These are phyloP conservation scores for Fusarium hostae DNA, from an alignment of 2,329 filamentous ascomycete genomes.

Conservation along the genomic window DNA sequence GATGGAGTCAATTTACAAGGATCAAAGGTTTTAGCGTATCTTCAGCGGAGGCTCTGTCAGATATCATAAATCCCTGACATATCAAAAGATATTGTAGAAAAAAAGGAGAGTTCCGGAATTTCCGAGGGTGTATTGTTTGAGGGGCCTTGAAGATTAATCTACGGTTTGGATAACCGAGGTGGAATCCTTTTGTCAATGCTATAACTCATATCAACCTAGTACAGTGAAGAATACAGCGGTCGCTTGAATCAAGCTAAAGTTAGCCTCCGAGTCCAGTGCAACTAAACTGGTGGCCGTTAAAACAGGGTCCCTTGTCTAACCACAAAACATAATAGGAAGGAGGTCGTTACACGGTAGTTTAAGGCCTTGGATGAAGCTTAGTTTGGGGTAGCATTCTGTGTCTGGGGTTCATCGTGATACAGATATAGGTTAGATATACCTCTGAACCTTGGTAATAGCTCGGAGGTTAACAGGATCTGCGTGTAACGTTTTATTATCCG, in stretches of 20 bases:
- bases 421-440: neutral
- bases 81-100: neutral
- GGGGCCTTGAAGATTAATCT: neutral
- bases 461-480: neutral
- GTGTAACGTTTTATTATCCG: neutral
- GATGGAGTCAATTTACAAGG: neutral
- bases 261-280: neutral
- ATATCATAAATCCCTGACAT: neutral
- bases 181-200: neutral
- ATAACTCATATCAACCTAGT: neutral
- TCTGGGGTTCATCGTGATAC: neutral
- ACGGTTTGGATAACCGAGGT: neutral
- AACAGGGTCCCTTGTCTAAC: neutral
- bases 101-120: neutral
- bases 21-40: neutral
- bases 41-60: neutral
- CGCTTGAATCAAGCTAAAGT: neutral
- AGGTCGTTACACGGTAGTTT: neutral
- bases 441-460: neutral
- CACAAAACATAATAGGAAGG: neutral
- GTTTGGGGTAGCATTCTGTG: neutral
- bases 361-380: neutral
- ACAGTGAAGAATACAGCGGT: neutral
- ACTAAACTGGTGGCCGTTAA: neutral
- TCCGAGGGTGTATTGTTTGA: neutral